Evolutionary conservation across 371 early-diverging fungal species (phyloP).

Genomic region (Apophysomyces elegans): DNA sequence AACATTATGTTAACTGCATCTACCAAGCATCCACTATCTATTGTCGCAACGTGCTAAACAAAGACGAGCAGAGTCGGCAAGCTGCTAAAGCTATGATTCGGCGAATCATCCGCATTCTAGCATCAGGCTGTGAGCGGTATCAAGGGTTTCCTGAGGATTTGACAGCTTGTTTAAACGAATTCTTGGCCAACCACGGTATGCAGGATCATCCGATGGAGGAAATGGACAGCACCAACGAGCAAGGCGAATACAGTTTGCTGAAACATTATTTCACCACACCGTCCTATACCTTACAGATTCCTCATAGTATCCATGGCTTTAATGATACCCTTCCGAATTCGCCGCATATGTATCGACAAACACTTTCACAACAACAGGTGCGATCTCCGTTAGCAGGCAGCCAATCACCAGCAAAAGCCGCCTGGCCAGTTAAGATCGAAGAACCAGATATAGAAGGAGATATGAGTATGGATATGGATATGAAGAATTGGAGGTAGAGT

Average conservation of each 20-base stretch:
- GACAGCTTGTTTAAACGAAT: conserved; percentile 44
- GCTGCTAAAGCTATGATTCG: conserved; percentile 43
- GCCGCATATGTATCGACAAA: conserved; percentile 27
- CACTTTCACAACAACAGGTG: conserved; percentile 17
- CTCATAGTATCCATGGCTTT: conserved; percentile 13
- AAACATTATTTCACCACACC: background rate
- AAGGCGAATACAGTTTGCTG: conserved; percentile 8
- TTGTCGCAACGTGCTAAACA: conserved; percentile 37
- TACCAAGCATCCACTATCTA: conserved; percentile 52
- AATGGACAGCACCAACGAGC: background rate
- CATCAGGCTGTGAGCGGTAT: conserved; percentile 35
- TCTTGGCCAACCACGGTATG: conserved; percentile 36
- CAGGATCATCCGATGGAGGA: conserved; percentile 2
- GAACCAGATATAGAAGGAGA: conserved; percentile 15
- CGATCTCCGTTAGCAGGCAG: conserved; percentile 8
- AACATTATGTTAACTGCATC: conserved; percentile 45
- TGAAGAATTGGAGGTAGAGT: conserved; percentile 33
- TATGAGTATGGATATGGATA: conserved; percentile 18
- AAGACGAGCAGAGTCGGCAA: conserved; percentile 23
- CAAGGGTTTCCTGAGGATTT: conserved; percentile 48
- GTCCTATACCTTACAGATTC: background rate
- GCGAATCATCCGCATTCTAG: conserved; percentile 43
- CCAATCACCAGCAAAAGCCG: conserved; percentile 17
- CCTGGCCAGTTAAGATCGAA: conserved; percentile 26
- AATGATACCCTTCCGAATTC: conserved; percentile 42